Percentiles rank a stretch among this genome's conserved stretches.
These are phyloP conservation scores for Teratosphaeriaceae sp. DNA, from an alignment of 2,329 filamentous ascomycete genomes.

Conservation along the genomic window DNA sequence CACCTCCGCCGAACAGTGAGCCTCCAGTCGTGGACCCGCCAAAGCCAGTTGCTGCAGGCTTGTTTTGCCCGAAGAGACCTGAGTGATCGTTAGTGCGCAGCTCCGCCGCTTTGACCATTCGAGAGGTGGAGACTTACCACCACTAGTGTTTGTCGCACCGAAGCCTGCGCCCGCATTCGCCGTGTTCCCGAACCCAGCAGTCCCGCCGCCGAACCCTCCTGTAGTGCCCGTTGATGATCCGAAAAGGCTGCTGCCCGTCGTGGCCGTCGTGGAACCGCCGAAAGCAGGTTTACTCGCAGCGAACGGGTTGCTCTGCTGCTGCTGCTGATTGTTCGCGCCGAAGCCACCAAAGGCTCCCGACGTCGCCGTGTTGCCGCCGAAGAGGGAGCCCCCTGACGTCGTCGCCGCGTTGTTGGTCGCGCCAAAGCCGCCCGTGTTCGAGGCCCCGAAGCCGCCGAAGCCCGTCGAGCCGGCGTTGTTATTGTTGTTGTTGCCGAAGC, in stretches of 20 bases:
- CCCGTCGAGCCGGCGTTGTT: conserved; percentile 11
- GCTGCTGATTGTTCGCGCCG: conserved; percentile 14
- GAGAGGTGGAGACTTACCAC: not conserved
- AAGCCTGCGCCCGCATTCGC: conserved; percentile 10
- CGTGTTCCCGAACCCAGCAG: conserved; percentile 18
- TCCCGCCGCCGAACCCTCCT: conserved; percentile 26
- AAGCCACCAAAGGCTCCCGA: conserved; percentile 19
- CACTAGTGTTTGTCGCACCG: conserved; percentile 27
- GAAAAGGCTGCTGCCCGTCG: conserved; percentile 25
- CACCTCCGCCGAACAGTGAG: conserved; percentile 24
- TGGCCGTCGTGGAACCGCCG: conserved; percentile 20
- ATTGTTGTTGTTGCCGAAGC: conserved; percentile 17
- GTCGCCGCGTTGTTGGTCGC: conserved; percentile 16
- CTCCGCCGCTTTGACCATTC: not conserved
- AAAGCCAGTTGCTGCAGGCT: conserved; percentile 29
- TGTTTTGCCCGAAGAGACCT: conserved; percentile 17
- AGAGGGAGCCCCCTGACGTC: conserved; percentile 16
- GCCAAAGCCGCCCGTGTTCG: conserved; percentile 16
- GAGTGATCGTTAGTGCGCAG: not conserved
- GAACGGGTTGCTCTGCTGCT: conserved; percentile 9
- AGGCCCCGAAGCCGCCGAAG: conserved; percentile 19
- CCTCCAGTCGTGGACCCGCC: conserved; percentile 27
- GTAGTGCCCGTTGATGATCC: conserved; percentile 26
- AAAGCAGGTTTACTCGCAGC: conserved; percentile 18
- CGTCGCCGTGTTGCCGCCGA: conserved; percentile 23